Evolutionary conservation across 192 early-diverging fungal genomes (phyloP), one percentile per base, ranked within the genome.

Genomic region (Coemansia sp.): DNA sequence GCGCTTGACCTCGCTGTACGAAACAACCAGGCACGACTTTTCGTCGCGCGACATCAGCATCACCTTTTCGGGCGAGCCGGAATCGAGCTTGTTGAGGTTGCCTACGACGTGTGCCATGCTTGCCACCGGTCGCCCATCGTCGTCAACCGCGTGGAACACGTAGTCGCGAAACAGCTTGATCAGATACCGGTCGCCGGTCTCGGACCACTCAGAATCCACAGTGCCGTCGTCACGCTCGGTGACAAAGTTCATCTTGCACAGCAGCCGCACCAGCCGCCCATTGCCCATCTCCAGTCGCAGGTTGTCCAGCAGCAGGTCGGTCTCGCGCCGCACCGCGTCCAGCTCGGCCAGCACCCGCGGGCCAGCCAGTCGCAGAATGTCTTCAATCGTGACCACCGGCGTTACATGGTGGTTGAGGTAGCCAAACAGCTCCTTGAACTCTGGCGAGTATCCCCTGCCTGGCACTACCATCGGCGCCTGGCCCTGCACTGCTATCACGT

Each of bases 81-180:
- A 87, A 68, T 99, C 97, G 62, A 99, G 75, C 87, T 94, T 97
- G 77, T 98, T 99, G 44, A 99, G 79, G 63, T 92, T 93, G 14
- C 87, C 84, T 22, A 99, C 36, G 10, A 97, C 89, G 80, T 99
- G 97, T 3, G 87, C 86, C 74, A 98, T 85, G 61, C 95, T 93
- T 9, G 94, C 64, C 11, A 93, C 81, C 8, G 95, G 90, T 32
- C 80, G 76, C 7, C 92, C 92, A 32, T 81, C 75, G 29, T 87
- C 85, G 60, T 94, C 85, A 11, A 96, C 93, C 62, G 92, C 89
- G 67, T 98, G 97, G 64, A 99, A 99, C 19, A 98, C 89, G 56
- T 94, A 96, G 70, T 99, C 97, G 41, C 97, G 82, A 65, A 99
- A 99, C 15, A 99, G 79, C 74, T 97, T 97, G 49, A 97, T 85